A percentile compares a stretch with the other conserved stretches of the same genome.
Conservation (phyloP, 2,329 filamentous ascomycete species). For the Penicillium sp. region DNA sequence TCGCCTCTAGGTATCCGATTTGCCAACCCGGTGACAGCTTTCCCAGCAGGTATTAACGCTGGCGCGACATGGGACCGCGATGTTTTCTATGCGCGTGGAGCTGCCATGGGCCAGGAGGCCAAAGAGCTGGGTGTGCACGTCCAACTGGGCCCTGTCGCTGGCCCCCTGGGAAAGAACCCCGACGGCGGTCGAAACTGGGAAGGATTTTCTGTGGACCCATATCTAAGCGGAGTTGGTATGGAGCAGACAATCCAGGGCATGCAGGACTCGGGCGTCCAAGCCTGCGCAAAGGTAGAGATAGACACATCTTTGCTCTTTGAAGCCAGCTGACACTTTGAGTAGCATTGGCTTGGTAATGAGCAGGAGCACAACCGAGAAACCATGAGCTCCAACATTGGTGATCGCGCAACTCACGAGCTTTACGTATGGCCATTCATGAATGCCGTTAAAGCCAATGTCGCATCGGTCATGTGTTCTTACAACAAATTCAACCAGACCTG, state of each 20-base stretch:
- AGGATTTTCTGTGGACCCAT: conserved; percentile 48
- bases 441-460: conserved; percentile 67
- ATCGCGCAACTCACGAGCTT: conserved; percentile 73
- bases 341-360: conserved; percentile 65
- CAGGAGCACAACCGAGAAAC: conserved; percentile 54
- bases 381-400: conserved; percentile 61
- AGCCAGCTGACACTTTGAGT: conserved; percentile 58
- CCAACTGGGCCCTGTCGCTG: conserved; percentile 43
- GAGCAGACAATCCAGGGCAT: conserved; percentile 55
- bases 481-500: conserved; percentile 78
- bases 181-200: conserved; percentile 38
- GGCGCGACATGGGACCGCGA: conserved; percentile 57
- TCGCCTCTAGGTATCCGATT: conserved; percentile 42
- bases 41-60: conserved; percentile 45
- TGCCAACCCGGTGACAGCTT: conserved; percentile 46
- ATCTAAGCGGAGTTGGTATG: conserved; percentile 46
- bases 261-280: conserved; percentile 54
- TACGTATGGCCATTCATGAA: conserved; percentile 80
- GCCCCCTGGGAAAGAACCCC: conserved; percentile 43
- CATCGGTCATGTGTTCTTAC: conserved; percentile 52
- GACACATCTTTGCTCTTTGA: conserved; percentile 30
- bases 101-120: conserved; percentile 57
- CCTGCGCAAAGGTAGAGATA: conserved; percentile 23
- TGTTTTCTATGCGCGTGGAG: conserved; percentile 54
- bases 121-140: conserved; percentile 38